Base-by-base conservation (phyloP, 768 basidiomycete species). In the Naganishia vishniacii region DNA sequence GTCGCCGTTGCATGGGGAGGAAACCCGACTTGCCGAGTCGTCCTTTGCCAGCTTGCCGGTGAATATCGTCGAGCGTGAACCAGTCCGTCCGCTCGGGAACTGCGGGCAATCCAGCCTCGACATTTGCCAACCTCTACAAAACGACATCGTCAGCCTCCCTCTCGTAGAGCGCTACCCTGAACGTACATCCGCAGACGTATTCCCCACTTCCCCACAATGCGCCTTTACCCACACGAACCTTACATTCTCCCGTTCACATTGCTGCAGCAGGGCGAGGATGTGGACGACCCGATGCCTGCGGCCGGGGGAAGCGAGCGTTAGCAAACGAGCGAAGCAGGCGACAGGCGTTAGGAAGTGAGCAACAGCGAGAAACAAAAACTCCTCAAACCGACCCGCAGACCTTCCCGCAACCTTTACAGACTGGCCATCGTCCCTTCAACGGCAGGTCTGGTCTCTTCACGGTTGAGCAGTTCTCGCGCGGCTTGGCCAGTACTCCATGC, bases 211-310 rank as follows among this genome's bases (percentile, higher is more conserved):
- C 0, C 91, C 91, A 12, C 79, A 80, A 71, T 95, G 93, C 0
- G 86, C 93, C 62, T 84, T 82, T 61, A 97, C 89, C 69, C 91
- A 82, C 67, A 84, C 78, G 48, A 94, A 81, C 40, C 73, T 74
- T 46, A 93, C 82, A n/a, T 67, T 67, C 9, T 31, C 48, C 48
- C 67, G 76, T 26, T 73, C 71, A 11, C 89, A 84, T 3, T 77
- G 75, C 34, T 84, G 78, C 29, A 91, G 78, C n/a, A 87, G 82
- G 0, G 84, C 81, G n/a, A 83, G 76, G 31, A 91, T 74, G 72
- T 90, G 91, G 53, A 80, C 81, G 71, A 95, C 79, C 1, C 77
- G 79, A 70, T 97, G 94, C 74, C 87, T 88, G 47, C 91, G 87
- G 12, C n/a, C n/a, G n/a, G n/a, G n/a, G n/a, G n/a, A n/a, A n/a